Evolutionary conservation across 2,329 filamentous ascomycete genomes (phyloP).

Genomic region (Ophiostoma sp.): DNA sequence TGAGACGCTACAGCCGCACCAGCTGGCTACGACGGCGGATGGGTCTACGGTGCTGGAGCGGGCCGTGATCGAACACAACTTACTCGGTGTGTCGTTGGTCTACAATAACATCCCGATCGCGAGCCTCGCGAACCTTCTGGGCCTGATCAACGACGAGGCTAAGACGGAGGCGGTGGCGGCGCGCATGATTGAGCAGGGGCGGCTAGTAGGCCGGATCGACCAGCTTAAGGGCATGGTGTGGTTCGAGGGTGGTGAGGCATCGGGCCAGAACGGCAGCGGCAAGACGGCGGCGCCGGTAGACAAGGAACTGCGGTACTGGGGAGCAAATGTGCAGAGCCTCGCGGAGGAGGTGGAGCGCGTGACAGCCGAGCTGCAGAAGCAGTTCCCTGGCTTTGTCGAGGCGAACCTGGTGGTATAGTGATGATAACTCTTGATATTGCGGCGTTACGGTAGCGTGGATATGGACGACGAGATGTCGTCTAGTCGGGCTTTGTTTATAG

Average conservation of each 20-base stretch:
- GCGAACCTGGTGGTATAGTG: conserved; percentile 15
- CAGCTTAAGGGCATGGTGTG: conserved; percentile 85
- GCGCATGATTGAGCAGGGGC: conserved; percentile 91
- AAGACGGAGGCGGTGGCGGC: conserved; percentile 89
- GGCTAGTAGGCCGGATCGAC: conserved; percentile 82
- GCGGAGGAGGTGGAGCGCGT: conserved; percentile 78
- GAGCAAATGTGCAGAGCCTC: conserved; percentile 76
- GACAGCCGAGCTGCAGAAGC: conserved; percentile 70
- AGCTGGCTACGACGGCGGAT: conserved; percentile 83
- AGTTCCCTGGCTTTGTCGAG: conserved; percentile 57
- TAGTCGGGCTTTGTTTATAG: no score
- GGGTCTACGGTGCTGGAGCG: conserved; percentile 89
- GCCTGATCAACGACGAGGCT: conserved; percentile 58
- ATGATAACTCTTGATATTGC: not conserved
- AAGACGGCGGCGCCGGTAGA: conserved; percentile 58
- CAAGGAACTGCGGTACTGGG: conserved; percentile 77
- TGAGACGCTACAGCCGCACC: conserved; percentile 72
- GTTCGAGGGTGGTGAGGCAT: conserved; percentile 72
- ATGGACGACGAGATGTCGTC: not conserved
- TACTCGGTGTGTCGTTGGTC: conserved; percentile 74
- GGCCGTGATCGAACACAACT: conserved; percentile 92
- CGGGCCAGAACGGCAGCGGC: conserved; percentile 62
- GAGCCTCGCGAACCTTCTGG: conserved; percentile 69
- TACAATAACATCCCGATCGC: conserved; percentile 74
- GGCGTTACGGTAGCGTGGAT: conserved; percentile 3